A percentile compares a stretch with the other conserved stretches of the same genome.
phyloP scores from a whole-genome alignment of 108 stramenopile species.

The Tribonema minus region DNA sequence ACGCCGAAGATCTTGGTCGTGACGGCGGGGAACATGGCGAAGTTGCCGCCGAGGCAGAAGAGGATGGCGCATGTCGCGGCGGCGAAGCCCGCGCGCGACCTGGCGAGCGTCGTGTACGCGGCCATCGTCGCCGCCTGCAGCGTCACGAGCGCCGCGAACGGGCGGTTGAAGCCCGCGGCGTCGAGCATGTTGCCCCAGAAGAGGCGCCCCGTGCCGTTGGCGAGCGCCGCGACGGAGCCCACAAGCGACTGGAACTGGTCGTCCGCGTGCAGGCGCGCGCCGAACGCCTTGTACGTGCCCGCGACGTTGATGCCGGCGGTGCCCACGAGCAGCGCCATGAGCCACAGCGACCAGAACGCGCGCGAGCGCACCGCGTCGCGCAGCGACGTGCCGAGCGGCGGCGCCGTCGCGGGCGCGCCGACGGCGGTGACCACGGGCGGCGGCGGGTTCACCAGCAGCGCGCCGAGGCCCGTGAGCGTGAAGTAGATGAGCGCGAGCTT shows the following conservation, averaged over 20 bases:
- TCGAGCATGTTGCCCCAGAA: constrained; percentile 53
- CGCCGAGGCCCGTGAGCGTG: constrained; percentile 27
- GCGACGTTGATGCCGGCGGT: constrained; percentile 51
- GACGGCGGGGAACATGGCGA: constrained; percentile 55
- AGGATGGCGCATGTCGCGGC: constrained; percentile 31
- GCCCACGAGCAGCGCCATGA: constrained; percentile 42
- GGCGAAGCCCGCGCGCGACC: constrained; percentile 19
- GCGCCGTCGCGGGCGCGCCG: neutral
- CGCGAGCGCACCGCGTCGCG: constrained; percentile 2
- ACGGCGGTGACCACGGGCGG: no score
- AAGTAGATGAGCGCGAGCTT: constrained; percentile 47
- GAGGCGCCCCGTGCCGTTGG: constrained; percentile 53
- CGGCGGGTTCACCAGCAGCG: constrained; percentile 2
- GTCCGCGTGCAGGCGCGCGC: neutral
- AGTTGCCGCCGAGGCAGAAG: constrained; percentile 56
- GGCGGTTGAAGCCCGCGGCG: constrained; percentile 31
- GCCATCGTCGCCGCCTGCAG: constrained; percentile 23
- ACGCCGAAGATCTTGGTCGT: constrained; percentile 51
- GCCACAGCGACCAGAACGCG: constrained; percentile 45
- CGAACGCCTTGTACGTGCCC: constrained; percentile 51
- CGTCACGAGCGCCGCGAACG: constrained; percentile 31
- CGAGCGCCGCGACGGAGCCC: constrained; percentile 48
- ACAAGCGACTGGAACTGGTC: constrained; percentile 59
- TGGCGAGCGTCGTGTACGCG: constrained; percentile 12
- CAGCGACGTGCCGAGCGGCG: neutral